Evolutionary conservation across 202 grass and related monocot species (phyloP).

Genomic region (Zizania palustris): DNA sequence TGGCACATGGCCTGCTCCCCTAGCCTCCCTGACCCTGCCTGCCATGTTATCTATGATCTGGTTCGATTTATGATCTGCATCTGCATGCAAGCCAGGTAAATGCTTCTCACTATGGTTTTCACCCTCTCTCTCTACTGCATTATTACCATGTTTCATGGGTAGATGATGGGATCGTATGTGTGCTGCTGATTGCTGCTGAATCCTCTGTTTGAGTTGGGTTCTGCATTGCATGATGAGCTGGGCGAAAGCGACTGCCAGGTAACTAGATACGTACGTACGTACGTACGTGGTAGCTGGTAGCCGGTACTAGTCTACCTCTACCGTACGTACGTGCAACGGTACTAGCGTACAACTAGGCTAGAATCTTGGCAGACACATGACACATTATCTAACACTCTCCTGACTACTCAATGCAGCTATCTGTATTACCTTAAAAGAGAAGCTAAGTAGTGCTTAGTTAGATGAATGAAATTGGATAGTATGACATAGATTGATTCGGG

Average conservation of each 20-base stretch:
- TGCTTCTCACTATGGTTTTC: not conserved
- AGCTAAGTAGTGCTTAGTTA: too few species aligned
- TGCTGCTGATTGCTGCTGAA: too few species aligned
- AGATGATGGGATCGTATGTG: not conserved
- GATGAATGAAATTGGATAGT: too few species aligned
- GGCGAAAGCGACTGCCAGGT: not conserved
- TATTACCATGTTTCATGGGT: too few species aligned
- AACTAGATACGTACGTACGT: not conserved
- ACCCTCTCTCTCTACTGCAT: too few species aligned
- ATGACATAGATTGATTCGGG: too few species aligned
- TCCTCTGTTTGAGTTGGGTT: not conserved
- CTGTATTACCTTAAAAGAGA: too few species aligned
- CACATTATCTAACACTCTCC: not conserved
- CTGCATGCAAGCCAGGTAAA: not conserved
- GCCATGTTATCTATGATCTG: conserved; percentile 22
- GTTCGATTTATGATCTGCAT: not conserved
- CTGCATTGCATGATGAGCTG: not conserved
- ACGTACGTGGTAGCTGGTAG: not conserved
- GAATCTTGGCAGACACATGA: not conserved
- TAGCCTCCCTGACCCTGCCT: not conserved
- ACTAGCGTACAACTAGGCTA: not conserved
- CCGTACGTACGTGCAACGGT: not conserved
- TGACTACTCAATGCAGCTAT: too few species aligned
- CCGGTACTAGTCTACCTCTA: not conserved
- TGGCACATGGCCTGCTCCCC: conserved; percentile 33